Base-by-base conservation (phyloP, 345 rosid genomes). In the Brassica juncea region DNA sequence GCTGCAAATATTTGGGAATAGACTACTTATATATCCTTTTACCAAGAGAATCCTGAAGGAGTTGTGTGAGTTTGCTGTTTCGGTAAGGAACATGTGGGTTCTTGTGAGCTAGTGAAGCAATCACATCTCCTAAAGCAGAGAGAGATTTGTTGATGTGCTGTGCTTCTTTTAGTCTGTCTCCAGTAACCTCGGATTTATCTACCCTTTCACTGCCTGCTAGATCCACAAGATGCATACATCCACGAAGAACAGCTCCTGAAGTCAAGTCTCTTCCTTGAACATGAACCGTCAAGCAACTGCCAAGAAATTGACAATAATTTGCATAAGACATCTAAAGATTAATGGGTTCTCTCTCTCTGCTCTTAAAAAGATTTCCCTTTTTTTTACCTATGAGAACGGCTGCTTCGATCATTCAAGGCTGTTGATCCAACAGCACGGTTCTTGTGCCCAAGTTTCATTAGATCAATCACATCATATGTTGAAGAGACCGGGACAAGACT, bases 141-240 rank as follows among this genome's bases (percentile, higher is more conserved):
- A 94, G 92, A 52, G 99, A 94, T 80, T 27, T 89, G 75, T 94
- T 94, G 57, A 94, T 94, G 65, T 94, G 95, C 8, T 94, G 97
- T 68, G 99, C 99, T 84, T 94, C 99, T 82, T 92, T 94, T 60
- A 94, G 84, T 74, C 97, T 85, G 80, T 92, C 99, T 76, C 97
- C 99, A 25, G 92, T 94, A 57, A 81, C 99, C 78, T 94, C 92
- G 14, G 98, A 94, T 85, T 94, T 94, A 82, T 92, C 91, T 58
- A 94, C 97, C 77, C 98, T 89, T 82, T 94, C 98, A 82, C 99
- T 95, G 27, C 99, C 99, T 1, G 99, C 98, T 80, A 95, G 86
- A 86, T 95, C 99, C 82, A 95, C 99, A 70, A 95, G 87, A 82
- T 95, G 96, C 98, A 95, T 92, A 71, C 98, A 95, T 60, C 97